phyloP scores from a whole-genome alignment of 1,284 basidiomycete genomes.

The Neonothopanus nambi region DNA sequence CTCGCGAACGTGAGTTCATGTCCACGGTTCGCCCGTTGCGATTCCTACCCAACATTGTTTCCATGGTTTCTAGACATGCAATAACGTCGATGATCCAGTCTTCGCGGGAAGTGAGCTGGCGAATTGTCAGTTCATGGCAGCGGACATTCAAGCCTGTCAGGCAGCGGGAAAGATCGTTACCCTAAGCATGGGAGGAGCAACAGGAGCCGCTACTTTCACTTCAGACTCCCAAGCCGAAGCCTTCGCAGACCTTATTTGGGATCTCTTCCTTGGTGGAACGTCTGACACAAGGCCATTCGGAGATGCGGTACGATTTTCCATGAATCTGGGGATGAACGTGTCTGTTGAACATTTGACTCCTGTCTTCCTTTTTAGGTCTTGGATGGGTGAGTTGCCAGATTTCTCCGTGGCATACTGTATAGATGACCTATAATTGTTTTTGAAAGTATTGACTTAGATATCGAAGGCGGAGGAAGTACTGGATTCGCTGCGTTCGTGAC shows the following conservation, averaged over 20 bases:
- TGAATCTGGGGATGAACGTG: neutral
- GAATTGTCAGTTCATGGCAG: conserved; percentile 54
- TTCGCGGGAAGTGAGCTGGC: conserved; percentile 59
- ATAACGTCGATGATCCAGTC: conserved; percentile 34
- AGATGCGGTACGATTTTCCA: neutral
- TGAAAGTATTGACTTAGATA: conserved; percentile 61
- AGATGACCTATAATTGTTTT: conserved; percentile 8
- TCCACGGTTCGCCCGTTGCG: neutral
- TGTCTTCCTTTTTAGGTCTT: conserved; percentile 53
- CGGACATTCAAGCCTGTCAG: conserved; percentile 61
- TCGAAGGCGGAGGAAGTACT: conserved; percentile 57
- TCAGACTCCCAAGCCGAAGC: conserved; percentile 51
- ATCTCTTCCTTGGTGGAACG: conserved; percentile 63
- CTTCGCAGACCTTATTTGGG: conserved; percentile 64
- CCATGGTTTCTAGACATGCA: conserved; percentile 48
- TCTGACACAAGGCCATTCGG: conserved; percentile 61
- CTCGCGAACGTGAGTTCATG: conserved; percentile 51
- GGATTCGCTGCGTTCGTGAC: conserved; percentile 58
- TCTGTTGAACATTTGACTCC: neutral
- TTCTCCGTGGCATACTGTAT: conserved; percentile 44
- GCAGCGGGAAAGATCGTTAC: conserved; percentile 66
- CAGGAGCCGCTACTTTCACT: conserved; percentile 50
- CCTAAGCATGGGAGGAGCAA: conserved; percentile 63
- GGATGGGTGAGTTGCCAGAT: conserved; percentile 50
- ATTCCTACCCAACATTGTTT: neutral